phyloP scores from a whole-genome alignment of 225 moss, liverwort and hornwort species.

The Bryoerythrophyllum caledonicum region DNA sequence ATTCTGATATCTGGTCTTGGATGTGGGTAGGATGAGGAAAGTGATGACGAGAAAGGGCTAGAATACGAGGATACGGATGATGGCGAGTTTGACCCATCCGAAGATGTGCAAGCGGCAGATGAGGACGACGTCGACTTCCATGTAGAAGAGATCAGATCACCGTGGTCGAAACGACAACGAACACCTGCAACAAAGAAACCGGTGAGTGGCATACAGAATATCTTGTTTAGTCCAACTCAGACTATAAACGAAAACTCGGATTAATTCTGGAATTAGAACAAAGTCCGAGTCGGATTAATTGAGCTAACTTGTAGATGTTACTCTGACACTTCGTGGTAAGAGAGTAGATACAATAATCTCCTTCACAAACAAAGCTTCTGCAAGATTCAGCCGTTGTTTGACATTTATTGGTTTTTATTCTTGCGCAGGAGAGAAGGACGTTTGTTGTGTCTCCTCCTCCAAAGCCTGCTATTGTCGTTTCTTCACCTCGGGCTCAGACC shows the following conservation, averaged over 20 bases:
- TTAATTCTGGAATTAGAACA: too few relatives aligned
- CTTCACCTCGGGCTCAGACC: conserved; percentile 20
- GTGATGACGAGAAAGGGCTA: conserved; percentile 24
- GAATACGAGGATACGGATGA: conserved; percentile 41
- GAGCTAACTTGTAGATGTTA: too few relatives aligned
- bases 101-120: conserved; percentile 32
- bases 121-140: conserved; percentile 42
- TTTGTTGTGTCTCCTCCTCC: conserved; percentile 14
- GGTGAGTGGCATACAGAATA: background rate
- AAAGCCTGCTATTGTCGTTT: conserved; percentile 17
- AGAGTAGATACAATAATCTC: too few relatives aligned
- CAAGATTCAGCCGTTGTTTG: background rate
- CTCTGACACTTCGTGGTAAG: too few relatives aligned
- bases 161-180: conserved; percentile 36
- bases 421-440: conserved; percentile 23
- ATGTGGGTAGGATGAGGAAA: conserved; percentile 31
- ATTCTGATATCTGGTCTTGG: conserved; percentile 3
- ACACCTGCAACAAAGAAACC: conserved; percentile 30
- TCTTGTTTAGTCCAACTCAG: too few relatives aligned
- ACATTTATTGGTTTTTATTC: background rate
- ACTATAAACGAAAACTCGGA: too few relatives aligned
- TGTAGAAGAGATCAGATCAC: conserved; percentile 31
- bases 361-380: background rate
- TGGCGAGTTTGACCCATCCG: conserved; percentile 40
- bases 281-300: too few relatives aligned